These are phyloP conservation scores for Pulveroboletus sp. DNA, from an alignment of 768 basidiomycete genomes.

Conservation along the genomic window DNA sequence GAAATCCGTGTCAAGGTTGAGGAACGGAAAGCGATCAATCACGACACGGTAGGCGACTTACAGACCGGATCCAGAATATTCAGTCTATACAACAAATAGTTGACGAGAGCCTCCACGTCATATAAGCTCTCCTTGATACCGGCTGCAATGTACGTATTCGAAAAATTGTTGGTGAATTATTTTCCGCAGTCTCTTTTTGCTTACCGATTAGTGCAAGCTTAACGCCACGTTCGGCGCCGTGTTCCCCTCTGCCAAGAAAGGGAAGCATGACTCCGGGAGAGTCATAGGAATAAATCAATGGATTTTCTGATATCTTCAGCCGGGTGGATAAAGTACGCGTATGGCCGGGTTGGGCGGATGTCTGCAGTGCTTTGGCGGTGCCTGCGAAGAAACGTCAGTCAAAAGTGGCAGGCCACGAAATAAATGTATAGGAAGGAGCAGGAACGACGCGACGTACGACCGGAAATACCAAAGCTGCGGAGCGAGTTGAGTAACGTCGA, in stretches of 20 bases:
- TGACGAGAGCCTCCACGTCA: conserved; percentile 76
- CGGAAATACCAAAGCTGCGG: conserved; percentile 78
- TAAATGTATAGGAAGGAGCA: not conserved
- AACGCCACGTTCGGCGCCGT: conserved; percentile 86
- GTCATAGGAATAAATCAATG: conserved; percentile 90
- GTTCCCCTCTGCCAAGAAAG: conserved; percentile 80
- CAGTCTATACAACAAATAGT: conserved; percentile 82
- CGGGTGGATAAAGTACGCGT: conserved; percentile 87
- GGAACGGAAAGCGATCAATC: conserved; percentile 1
- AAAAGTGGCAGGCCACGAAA: not conserved
- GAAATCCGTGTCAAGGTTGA: not conserved
- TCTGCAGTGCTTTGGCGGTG: conserved; percentile 84
- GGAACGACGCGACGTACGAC: conserved; percentile 52
- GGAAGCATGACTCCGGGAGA: conserved; percentile 97
- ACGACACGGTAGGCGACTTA: conserved; percentile 34
- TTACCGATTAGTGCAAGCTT: conserved; percentile 91
- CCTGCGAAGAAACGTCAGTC: conserved; percentile 34
- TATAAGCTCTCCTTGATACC: conserved; percentile 94
- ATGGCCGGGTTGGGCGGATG: conserved; percentile 84
- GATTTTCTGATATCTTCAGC: conserved; percentile 75
- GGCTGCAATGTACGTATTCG: conserved; percentile 42
- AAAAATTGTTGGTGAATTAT: not conserved
- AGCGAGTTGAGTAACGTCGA: conserved; percentile 91
- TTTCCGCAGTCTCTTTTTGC: conserved; percentile 28
- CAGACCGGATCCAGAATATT: conserved; percentile 71